Conservation (phyloP, 805 yeast genomes). For the Komagataella phaffii region DNA sequence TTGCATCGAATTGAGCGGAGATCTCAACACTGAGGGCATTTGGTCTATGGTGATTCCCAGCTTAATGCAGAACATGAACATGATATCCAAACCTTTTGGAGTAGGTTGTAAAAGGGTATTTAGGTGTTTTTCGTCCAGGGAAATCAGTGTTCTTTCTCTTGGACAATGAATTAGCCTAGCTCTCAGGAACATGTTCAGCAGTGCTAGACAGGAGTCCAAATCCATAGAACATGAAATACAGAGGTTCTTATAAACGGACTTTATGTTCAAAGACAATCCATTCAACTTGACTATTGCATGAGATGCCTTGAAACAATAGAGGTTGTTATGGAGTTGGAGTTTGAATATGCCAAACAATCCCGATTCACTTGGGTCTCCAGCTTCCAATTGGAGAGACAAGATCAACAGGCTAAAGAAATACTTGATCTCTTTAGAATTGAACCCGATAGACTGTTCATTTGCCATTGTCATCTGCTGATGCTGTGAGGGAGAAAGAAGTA, state of each 20-base stretch:
- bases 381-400: background rate
- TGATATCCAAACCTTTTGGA: constrained; percentile 73
- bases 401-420: background rate
- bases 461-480: background rate
- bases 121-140: constrained; percentile 21
- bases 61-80: constrained; percentile 45
- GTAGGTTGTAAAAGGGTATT: constrained; percentile 61
- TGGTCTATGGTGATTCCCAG: constrained; percentile 31
- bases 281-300: constrained; percentile 42
- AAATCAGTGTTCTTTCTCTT: constrained; percentile 46
- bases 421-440: background rate
- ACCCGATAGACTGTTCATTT: background rate
- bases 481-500: background rate
- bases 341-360: background rate
- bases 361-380: background rate
- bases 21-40: constrained; percentile 33
- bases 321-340: constrained; percentile 12
- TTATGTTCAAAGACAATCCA: constrained; percentile 31
- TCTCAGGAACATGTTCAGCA: constrained; percentile 38
- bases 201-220: constrained; percentile 29
- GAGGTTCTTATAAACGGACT: constrained; percentile 35
- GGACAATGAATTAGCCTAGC: constrained; percentile 67
- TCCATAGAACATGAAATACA: constrained; percentile 41
- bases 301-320: constrained; percentile 38
- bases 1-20: constrained; percentile 60